Conservation (phyloP, 768 basidiomycete species). For the Leccinum disarticulatum region DNA sequence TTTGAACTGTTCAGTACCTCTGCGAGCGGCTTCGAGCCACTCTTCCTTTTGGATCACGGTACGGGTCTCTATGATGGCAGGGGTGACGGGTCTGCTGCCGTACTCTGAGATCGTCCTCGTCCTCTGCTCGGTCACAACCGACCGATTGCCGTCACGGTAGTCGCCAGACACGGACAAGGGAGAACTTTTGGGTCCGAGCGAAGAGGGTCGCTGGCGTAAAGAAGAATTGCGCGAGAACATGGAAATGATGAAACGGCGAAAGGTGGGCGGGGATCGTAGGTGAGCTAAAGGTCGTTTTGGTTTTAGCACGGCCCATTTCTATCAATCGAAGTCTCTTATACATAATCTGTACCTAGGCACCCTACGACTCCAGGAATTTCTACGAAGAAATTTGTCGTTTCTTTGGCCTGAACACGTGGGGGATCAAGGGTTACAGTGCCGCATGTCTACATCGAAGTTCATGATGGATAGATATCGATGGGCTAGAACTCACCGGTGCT, state of each 20-base stretch:
- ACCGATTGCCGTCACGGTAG: not conserved
- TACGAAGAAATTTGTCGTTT: not conserved
- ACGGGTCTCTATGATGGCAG: constrained; percentile 8
- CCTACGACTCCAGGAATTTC: not conserved
- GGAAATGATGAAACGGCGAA: not conserved
- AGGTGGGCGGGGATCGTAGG: not conserved
- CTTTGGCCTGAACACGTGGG: not conserved
- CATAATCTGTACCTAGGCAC: not conserved
- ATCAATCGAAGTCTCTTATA: not conserved
- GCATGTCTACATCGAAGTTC: not conserved
- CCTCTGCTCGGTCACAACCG: constrained; percentile 7
- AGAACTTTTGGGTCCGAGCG: constrained; percentile 3
- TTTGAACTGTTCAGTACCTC: constrained; percentile 31
- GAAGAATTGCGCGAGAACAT: constrained; percentile 12
- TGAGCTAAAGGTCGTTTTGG: not conserved
- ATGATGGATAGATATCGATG: not conserved
- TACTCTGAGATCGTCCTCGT: constrained; percentile 21
- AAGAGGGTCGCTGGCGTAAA: constrained; percentile 2
- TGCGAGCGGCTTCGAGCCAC: constrained; percentile 30
- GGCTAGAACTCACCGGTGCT: not conserved
- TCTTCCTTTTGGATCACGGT: constrained; percentile 23
- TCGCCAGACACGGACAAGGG: constrained; percentile 15
- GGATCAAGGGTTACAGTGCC: not conserved
- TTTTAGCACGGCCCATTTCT: not conserved
- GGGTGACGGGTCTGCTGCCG: constrained; percentile 17